phyloP scores from a whole-genome alignment of 2,329 filamentous ascomycete genomes.

The Diplocarpon mali region DNA sequence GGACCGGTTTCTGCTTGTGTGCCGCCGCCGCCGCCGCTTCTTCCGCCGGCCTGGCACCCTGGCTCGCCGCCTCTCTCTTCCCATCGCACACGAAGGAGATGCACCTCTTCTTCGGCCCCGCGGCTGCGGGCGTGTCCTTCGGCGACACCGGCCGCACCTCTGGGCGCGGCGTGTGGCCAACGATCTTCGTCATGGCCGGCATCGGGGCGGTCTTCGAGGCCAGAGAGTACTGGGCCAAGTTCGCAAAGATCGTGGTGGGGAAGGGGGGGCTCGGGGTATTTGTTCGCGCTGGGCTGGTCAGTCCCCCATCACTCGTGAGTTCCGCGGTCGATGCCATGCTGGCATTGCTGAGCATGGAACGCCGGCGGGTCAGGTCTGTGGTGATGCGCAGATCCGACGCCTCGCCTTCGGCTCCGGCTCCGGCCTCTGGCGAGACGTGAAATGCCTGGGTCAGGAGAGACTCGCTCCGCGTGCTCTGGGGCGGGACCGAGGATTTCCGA shows the following conservation, averaged over 20 bases:
- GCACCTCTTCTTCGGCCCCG: slow-evolving; percentile 69
- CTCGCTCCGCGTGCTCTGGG: slow-evolving; percentile 48
- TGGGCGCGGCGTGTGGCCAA: slow-evolving; percentile 7
- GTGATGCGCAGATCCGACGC: slow-evolving; percentile 30
- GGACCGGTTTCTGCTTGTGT: slow-evolving; percentile 28
- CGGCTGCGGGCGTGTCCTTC: slow-evolving; percentile 44
- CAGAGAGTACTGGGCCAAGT: slow-evolving; percentile 24
- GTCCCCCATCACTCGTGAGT: slow-evolving; percentile 84
- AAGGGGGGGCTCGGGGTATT: slow-evolving; percentile 84
- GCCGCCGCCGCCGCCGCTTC: slow-evolving; percentile 10
- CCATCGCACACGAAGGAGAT: slow-evolving; percentile 81
- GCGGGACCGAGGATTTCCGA: slow-evolving; percentile 31
- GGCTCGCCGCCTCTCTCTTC: slow-evolving; percentile 38
- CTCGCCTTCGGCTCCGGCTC: slow-evolving; percentile 46
- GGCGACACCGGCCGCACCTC: slow-evolving; percentile 21
- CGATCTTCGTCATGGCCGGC: slow-evolving; percentile 6
- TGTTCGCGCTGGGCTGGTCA: slow-evolving; percentile 81
- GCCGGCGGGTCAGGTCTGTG: slow-evolving; percentile 29
- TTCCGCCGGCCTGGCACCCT: slow-evolving; percentile 32
- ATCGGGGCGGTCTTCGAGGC: slow-evolving; percentile 13
- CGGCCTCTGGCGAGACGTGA: slow-evolving; percentile 54
- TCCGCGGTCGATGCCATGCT: slow-evolving; percentile 80
- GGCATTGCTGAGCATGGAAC: slow-evolving; percentile 63
- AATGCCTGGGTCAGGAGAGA: slow-evolving; percentile 85
- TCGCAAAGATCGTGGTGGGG: slow-evolving; percentile 42